Percentiles rank a stretch among this genome's conserved stretches.
These are phyloP conservation scores for Cytospora leucostoma DNA, from an alignment of 2,329 filamentous ascomycete genomes.

Conservation along the genomic window DNA sequence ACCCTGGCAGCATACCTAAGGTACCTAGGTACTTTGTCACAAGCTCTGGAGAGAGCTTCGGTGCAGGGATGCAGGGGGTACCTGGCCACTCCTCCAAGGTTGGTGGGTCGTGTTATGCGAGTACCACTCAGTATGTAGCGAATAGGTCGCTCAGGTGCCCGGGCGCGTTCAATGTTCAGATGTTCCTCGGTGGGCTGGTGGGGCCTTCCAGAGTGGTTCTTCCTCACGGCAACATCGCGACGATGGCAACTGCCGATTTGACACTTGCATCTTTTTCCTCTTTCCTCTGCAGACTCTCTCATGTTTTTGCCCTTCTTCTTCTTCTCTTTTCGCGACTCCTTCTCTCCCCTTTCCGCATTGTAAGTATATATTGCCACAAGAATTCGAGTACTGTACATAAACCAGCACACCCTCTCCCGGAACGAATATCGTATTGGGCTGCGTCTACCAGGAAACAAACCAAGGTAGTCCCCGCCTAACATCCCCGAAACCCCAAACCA, in stretches of 20 bases:
- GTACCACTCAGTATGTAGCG: neutral
- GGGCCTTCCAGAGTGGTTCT: too few relatives aligned
- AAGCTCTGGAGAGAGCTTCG: conserved; percentile 2
- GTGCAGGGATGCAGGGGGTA: conserved; percentile 2
- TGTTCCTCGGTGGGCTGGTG: too few relatives aligned
- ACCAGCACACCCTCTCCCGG: too few relatives aligned
- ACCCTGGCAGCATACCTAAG: neutral
- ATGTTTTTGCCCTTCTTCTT: too few relatives aligned
- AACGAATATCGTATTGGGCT: neutral
- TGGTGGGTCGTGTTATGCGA: neutral
- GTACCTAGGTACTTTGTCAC: neutral
- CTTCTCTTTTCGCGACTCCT: too few relatives aligned
- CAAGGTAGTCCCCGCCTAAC: conserved; percentile 4
- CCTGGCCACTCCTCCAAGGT: neutral
- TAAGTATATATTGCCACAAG: neutral
- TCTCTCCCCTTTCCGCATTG: neutral
- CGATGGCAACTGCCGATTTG: too few relatives aligned
- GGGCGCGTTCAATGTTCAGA: neutral
- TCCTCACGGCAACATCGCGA: too few relatives aligned
- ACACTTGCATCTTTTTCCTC: too few relatives aligned
- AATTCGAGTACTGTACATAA: neutral
- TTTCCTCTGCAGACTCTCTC: too few relatives aligned
- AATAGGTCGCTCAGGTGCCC: neutral
- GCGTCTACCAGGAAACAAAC: neutral
- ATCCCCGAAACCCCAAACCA: neutral